Conservation (phyloP, 129 eudicot species). For the Pseudognaphalium luteoalbum region DNA sequence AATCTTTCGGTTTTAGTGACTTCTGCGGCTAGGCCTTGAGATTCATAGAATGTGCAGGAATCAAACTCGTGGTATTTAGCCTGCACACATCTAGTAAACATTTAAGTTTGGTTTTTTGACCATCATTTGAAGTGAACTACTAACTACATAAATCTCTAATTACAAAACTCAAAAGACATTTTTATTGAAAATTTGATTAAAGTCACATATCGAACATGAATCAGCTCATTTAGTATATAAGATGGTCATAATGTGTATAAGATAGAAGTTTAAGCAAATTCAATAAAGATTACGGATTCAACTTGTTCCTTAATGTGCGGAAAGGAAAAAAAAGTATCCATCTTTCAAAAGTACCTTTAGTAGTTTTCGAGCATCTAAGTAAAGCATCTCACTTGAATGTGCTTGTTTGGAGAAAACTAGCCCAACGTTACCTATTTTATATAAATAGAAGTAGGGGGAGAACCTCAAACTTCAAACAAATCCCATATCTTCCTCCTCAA, state of each 20-base stretch:
- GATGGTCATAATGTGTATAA: slow-evolving; percentile 18
- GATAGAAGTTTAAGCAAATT: slow-evolving; percentile 17
- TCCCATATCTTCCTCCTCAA: slow-evolving; percentile 28
- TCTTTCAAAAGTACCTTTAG: slow-evolving; percentile 51
- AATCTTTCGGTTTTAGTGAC: slow-evolving; percentile 27
- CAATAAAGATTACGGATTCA: slow-evolving; percentile 23
- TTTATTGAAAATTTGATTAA: background rate
- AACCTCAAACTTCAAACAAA: slow-evolving; percentile 44
- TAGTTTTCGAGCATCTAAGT: slow-evolving; percentile 48
- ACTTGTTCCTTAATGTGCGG: slow-evolving; percentile 45
- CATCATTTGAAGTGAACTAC: background rate
- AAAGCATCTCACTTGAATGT: slow-evolving; percentile 54
- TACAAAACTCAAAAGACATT: background rate
- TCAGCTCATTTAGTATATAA: slow-evolving; percentile 4
- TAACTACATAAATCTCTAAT: background rate
- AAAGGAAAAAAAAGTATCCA: slow-evolving; percentile 43
- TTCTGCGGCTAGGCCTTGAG: slow-evolving; percentile 20
- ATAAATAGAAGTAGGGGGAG: slow-evolving; percentile 49
- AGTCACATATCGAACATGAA: background rate
- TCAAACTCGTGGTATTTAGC: slow-evolving; percentile 36
- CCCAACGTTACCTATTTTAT: slow-evolving; percentile 32
- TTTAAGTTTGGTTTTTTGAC: slow-evolving; percentile 25
- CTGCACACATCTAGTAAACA: slow-evolving; percentile 29
- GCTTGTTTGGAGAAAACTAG: slow-evolving; percentile 38
- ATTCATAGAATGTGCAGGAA: slow-evolving; percentile 35